Base-by-base conservation (phyloP, 768 basidiomycete genomes). In the Serendipita indica region DNA sequence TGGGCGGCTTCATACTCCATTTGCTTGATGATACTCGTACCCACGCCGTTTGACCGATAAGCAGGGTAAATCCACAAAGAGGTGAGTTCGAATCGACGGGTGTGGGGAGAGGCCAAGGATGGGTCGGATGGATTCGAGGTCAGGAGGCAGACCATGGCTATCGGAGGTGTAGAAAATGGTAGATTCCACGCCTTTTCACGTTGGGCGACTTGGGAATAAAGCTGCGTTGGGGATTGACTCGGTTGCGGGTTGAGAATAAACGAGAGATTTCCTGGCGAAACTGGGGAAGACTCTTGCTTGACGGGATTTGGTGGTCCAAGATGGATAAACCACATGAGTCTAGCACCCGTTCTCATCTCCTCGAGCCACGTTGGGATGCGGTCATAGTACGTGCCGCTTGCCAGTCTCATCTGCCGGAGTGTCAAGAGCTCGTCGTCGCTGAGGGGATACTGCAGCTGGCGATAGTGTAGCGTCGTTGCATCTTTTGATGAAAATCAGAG, bases 61-160 rank as follows among this genome's bases (percentile, higher is more conserved):
- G 30, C 22, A n/a, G 49, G 49, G 25, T 54, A 54, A 16, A 54
- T 54, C 49, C 49, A 54, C n/a, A 54, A 18, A 4, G 49, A 54
- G 22, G 49, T 54, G 22, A 54, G 32, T 33, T 54, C 49, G 3
- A 28, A 54, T 20, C 49, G 22, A 28, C 16, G 16, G 22, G 49
- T 33, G 7, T 54, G 25, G 10, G 32, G 22, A n/a, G 49, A 54
- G n/a, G 49, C 49, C 5, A 54, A 28, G n/a, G 49, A 54, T 27
- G 32, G 22, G 30, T 54, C 49, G 3, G 22, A 33, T 4, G 49
- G 49, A 28, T 54, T 54, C 7, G 49, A 54, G 10, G 22, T 54
- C 22, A 54, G 49, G 4, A 54, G 49, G 30, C 49, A 54, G 32
- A 54, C 49, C 49, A 54, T 54, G 12, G 49, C 49, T n/a, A 54